Percentiles rank a stretch among this genome's conserved stretches.
These are phyloP conservation scores for Aureobasidium sp. DNA, from an alignment of 2,329 filamentous ascomycete species.

Conservation along the genomic window DNA sequence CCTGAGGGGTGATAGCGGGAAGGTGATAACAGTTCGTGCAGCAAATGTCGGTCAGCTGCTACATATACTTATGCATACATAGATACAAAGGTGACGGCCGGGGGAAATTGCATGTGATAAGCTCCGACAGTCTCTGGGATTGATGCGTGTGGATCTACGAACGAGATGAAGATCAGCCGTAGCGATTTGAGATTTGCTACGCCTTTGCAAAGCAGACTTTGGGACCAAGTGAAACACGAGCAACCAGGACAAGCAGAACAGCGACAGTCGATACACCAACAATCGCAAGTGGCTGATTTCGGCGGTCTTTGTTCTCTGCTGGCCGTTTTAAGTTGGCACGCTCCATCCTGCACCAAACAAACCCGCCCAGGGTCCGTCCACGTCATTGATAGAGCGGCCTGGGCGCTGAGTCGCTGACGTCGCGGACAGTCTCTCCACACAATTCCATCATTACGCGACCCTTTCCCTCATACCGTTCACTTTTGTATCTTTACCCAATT, in stretches of 20 bases:
- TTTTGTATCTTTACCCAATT: not conserved
- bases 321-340: not conserved
- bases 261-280: not conserved
- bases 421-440: not conserved
- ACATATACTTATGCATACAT: not conserved
- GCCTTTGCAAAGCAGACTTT: not conserved
- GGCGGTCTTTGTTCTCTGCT: not conserved
- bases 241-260: constrained; percentile 1
- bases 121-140: not conserved
- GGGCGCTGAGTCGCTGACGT: constrained; percentile 1
- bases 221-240: not conserved
- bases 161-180: constrained; percentile 15
- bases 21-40: no score
- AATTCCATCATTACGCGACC: constrained; percentile 4
- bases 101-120: constrained; percentile 1
- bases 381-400: not conserved
- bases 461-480: not conserved
- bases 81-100: not conserved
- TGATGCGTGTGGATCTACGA: constrained; percentile 1
- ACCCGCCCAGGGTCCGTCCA: constrained; percentile 5
- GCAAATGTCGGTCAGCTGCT: not conserved
- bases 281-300: constrained; percentile 9
- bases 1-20: not conserved
- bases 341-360: not conserved
- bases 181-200: constrained; percentile 8